These are phyloP conservation scores for Pisolithus tinctorius DNA, from an alignment of 768 basidiomycete species.

Conservation along the genomic window DNA sequence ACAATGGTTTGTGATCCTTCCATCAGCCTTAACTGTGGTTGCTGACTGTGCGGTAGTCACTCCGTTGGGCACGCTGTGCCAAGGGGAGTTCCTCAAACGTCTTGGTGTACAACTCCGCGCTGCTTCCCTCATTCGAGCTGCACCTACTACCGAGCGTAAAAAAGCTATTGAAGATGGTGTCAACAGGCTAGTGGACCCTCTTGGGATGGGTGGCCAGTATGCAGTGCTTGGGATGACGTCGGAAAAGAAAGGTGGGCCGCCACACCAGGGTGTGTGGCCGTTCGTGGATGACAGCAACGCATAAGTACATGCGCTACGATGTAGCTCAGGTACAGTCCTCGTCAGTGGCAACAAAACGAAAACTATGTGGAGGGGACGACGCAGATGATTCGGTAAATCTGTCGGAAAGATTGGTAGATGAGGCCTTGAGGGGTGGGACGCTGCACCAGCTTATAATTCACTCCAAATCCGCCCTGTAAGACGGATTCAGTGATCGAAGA, in stretches of 20 bases:
- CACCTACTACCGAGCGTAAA: slow-evolving; percentile 42
- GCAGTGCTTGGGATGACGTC: slow-evolving; percentile 58
- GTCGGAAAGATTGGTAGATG: too few species aligned
- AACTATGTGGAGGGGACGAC: too few species aligned
- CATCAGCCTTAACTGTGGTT: neutral
- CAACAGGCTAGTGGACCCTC: slow-evolving; percentile 64
- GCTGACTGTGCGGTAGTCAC: slow-evolving; percentile 25
- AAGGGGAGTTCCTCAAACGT: slow-evolving; percentile 67
- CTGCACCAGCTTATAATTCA: too few species aligned
- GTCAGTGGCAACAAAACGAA: too few species aligned
- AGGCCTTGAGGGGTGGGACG: too few species aligned
- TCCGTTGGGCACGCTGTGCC: slow-evolving; percentile 64
- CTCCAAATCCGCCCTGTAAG: too few species aligned
- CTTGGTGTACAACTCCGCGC: slow-evolving; percentile 73
- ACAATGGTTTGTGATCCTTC: slow-evolving; percentile 43
- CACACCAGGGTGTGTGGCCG: slow-evolving; percentile 23
- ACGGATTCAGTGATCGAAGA: too few species aligned
- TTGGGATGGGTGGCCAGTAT: slow-evolving; percentile 87
- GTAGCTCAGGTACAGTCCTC: too few species aligned
- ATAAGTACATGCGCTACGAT: neutral
- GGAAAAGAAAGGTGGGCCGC: slow-evolving; percentile 14
- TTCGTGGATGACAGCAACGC: slow-evolving; percentile 13
- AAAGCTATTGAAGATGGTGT: slow-evolving; percentile 54
- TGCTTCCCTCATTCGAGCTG: slow-evolving; percentile 48
- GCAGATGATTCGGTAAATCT: too few species aligned